These are phyloP conservation scores for Syzygium syzygioides DNA, from an alignment of 441 rosid species.

Conservation along the genomic window DNA sequence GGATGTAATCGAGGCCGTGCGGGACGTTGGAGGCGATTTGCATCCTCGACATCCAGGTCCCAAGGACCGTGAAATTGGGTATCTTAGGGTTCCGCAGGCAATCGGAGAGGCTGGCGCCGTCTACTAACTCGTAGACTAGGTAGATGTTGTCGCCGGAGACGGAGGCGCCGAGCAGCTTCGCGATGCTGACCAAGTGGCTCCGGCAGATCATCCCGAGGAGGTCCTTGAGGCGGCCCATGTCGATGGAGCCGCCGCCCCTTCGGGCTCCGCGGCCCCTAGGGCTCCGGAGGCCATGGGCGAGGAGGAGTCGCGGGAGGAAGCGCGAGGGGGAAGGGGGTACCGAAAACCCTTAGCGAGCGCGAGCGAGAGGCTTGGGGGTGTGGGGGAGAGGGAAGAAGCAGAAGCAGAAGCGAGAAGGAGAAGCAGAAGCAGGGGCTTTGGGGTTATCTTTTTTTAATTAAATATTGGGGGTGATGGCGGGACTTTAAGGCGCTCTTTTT, in stretches of 20 bases:
- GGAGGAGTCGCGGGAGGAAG: too few species aligned
- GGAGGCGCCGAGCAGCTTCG: slow-evolving; percentile 65
- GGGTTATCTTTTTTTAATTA: too few species aligned
- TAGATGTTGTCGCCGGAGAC: slow-evolving; percentile 59
- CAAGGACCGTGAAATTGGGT: slow-evolving; percentile 60
- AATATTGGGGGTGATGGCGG: too few species aligned
- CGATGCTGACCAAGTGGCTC: slow-evolving; percentile 61
- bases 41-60: slow-evolving; percentile 70
- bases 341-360: too few species aligned
- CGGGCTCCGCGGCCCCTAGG: too few species aligned
- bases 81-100: slow-evolving; percentile 52
- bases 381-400: too few species aligned
- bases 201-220: slow-evolving; percentile 54
- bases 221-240: slow-evolving; percentile 28
- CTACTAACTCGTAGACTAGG: slow-evolving; percentile 55
- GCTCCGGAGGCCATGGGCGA: too few species aligned
- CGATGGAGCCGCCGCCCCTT: neutral
- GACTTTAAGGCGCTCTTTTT: too few species aligned
- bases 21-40: slow-evolving; percentile 78
- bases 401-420: too few species aligned
- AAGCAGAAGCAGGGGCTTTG: too few species aligned
- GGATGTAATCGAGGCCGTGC: slow-evolving; percentile 77
- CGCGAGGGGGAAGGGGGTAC: too few species aligned
- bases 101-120: slow-evolving; percentile 58
- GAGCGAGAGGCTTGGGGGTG: too few species aligned